phyloP scores from a whole-genome alignment of 345 rosid genomes.

The Conringia planisiliqua region DNA sequence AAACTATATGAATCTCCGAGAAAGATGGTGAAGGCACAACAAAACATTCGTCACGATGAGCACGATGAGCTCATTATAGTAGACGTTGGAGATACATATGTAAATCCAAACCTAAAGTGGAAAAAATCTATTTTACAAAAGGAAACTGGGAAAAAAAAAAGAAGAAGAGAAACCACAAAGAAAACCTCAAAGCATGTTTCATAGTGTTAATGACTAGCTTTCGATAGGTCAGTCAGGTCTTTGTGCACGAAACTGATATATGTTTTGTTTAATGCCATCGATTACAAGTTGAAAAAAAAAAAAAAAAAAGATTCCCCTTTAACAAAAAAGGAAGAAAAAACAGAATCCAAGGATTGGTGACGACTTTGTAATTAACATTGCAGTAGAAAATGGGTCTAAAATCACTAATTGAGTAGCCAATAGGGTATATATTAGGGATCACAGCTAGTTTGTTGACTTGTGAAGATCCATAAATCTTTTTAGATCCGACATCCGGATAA shows the following conservation, averaged over 20 bases:
- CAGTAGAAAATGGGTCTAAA: not conserved
- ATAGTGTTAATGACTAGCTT: not conserved
- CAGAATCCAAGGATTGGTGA: not conserved
- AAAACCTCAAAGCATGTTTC: not conserved
- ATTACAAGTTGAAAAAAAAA: too few species aligned
- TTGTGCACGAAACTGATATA: not conserved
- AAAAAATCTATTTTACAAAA: not conserved
- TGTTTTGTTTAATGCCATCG: not conserved
- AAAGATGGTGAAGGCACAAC: not conserved
- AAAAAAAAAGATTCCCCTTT: not conserved
- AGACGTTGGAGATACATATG: not conserved
- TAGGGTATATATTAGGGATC: not conserved
- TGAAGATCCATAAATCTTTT: not conserved
- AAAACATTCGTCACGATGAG: not conserved
- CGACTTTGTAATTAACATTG: not conserved
- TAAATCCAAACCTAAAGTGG: not conserved
- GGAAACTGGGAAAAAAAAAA: not conserved
- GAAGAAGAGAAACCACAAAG: not conserved
- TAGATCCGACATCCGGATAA: too few species aligned
- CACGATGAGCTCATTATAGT: not conserved
- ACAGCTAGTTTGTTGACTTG: constrained; percentile 10
- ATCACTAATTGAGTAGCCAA: not conserved
- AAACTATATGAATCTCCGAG: not conserved
- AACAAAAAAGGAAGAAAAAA: not conserved
- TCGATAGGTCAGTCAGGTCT: not conserved